phyloP scores from a whole-genome alignment of 192 early-diverging fungal species.

The Haplosporangium gracile region DNA sequence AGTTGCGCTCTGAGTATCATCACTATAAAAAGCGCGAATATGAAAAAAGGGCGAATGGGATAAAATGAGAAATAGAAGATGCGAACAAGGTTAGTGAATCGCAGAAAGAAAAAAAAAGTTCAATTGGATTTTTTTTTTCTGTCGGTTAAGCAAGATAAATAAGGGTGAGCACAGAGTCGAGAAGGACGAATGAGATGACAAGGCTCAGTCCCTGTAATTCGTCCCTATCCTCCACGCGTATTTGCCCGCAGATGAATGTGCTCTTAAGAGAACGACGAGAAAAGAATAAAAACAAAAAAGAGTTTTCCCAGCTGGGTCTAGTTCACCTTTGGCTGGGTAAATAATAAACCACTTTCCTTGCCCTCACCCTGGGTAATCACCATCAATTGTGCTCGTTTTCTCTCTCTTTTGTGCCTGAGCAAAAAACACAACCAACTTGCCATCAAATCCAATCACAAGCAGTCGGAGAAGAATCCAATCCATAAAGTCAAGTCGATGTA shows the following conservation, averaged over 20 bases:
- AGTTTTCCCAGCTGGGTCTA: constrained; percentile 1
- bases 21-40: constrained; percentile 58
- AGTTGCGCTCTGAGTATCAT: constrained; percentile 66
- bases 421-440: not conserved
- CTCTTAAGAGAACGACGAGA: constrained; percentile 20
- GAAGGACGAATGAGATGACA: not conserved
- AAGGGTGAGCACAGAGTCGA: constrained; percentile 4
- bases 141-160: not conserved
- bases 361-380: constrained; percentile 1
- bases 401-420: not conserved
- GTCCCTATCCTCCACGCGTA: constrained; percentile 12
- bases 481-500: not conserved
- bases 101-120: constrained; percentile 1
- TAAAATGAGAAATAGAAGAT: not conserved
- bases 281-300: constrained; percentile 4
- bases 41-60: constrained; percentile 4
- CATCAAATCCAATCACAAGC: not conserved
- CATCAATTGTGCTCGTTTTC: not conserved
- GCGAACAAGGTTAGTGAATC: not conserved
- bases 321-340: constrained; percentile 1
- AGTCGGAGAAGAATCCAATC: not conserved
- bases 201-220: not conserved
- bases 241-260: not conserved
- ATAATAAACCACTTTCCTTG: not conserved
- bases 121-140: not conserved